Evolutionary conservation across 768 basidiomycete species (phyloP).

Genomic region (Mycena olivaceomarginata): DNA sequence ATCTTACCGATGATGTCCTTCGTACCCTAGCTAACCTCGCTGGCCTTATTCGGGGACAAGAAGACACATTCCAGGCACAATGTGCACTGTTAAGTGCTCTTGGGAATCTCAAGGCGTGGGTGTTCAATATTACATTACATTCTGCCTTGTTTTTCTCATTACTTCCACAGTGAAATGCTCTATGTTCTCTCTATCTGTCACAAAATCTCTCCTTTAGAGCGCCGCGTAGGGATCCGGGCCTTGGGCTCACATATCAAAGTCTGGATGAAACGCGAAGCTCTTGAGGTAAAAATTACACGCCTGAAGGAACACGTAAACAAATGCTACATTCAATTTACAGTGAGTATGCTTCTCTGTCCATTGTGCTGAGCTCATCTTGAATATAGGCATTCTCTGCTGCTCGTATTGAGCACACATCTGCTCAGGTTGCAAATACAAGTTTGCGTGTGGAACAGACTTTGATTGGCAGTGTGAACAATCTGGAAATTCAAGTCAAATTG

Average conservation of each 20-base stretch:
- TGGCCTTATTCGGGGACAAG: too few species aligned
- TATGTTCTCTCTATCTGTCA: neutral
- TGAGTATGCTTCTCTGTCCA: neutral
- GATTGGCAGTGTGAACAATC: conserved; percentile 1
- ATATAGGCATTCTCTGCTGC: neutral
- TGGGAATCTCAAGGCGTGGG: conserved; percentile 27
- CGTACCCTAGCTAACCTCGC: neutral
- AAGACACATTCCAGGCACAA: too few species aligned
- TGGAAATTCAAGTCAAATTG: conserved; percentile 32
- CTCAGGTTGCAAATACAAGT: neutral
- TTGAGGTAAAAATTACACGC: conserved; percentile 21
- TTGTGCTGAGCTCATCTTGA: neutral
- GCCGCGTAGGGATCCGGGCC: neutral
- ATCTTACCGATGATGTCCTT: neutral
- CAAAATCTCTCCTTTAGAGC: conserved; percentile 2
- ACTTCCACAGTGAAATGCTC: conserved; percentile 28
- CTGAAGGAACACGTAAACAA: conserved; percentile 34
- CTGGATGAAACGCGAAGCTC: conserved; percentile 37
- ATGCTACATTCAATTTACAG: conserved; percentile 34
- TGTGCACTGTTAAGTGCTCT: conserved; percentile 17
- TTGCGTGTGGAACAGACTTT: conserved; percentile 27
- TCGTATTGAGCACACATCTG: neutral
- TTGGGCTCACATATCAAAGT: conserved; percentile 8
- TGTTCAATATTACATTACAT: neutral
- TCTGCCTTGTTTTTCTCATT: neutral